Percentiles rank a stretch among this genome's conserved stretches.
Evolutionary conservation across 768 basidiomycete species (phyloP).

Genomic region (Clitopilus hobsonii): DNA sequence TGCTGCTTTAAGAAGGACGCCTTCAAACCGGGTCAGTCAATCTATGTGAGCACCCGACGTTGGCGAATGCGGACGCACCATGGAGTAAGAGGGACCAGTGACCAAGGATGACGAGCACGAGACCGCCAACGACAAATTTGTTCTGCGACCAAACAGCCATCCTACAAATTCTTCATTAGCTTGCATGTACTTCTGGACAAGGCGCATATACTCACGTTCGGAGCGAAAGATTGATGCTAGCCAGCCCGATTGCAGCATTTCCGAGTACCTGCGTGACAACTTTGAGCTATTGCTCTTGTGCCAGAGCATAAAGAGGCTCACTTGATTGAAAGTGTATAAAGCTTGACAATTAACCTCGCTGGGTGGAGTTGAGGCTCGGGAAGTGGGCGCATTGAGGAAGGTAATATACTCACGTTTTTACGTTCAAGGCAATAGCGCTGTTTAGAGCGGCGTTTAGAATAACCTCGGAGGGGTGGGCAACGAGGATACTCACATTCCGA

Average conservation of each 20-base stretch:
- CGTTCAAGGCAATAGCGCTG: slow-evolving; percentile 56
- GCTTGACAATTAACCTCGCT: slow-evolving; percentile 60
- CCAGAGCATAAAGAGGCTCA: slow-evolving; percentile 15
- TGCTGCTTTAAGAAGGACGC: slow-evolving; percentile 53
- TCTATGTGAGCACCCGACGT: too few species aligned
- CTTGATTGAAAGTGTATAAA: slow-evolving; percentile 64
- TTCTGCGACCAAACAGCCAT: slow-evolving; percentile 69
- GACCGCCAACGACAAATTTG: slow-evolving; percentile 44
- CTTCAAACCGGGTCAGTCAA: slow-evolving; percentile 21
- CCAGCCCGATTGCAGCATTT: slow-evolving; percentile 63
- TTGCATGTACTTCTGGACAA: background rate
- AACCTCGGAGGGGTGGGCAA: background rate
- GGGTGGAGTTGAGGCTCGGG: slow-evolving; percentile 3
- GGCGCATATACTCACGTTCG: slow-evolving; percentile 46
- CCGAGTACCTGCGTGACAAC: slow-evolving; percentile 43
- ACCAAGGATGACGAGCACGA: slow-evolving; percentile 54
- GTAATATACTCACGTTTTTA: slow-evolving; percentile 35
- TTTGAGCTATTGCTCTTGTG: background rate
- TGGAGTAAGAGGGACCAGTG: slow-evolving; percentile 72
- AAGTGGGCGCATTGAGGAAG: background rate
- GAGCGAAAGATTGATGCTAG: slow-evolving; percentile 66
- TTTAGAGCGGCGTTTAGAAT: slow-evolving; percentile 1
- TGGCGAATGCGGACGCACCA: slow-evolving; percentile 46
- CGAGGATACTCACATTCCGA: slow-evolving; percentile 56
- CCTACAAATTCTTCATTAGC: slow-evolving; percentile 22